Evolutionary conservation across 805 yeast genomes (phyloP).

Genomic region (Yamadazyma philogaea): DNA sequence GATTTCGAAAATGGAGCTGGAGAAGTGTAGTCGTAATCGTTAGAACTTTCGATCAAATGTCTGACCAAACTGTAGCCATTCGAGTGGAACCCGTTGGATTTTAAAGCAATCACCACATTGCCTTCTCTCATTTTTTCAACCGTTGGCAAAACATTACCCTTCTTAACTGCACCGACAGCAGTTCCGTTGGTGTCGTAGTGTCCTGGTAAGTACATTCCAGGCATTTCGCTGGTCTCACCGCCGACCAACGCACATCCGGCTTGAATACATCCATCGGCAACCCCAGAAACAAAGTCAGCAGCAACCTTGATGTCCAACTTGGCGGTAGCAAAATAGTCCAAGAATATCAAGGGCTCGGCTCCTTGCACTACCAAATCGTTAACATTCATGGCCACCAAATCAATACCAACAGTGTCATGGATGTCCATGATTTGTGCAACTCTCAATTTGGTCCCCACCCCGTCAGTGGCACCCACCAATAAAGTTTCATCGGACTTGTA

Average conservation of each 20-base stretch:
- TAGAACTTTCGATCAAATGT: constrained; percentile 77
- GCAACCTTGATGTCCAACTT: constrained; percentile 82
- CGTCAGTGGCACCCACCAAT: constrained; percentile 96
- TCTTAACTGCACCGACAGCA: constrained; percentile 93
- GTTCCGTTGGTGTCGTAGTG: constrained; percentile 99
- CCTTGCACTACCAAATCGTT: constrained; percentile 98
- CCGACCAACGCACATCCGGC: constrained; percentile 98
- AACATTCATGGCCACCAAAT: constrained; percentile 98
- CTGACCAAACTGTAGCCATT: constrained; percentile 95
- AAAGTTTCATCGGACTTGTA: constrained; percentile 75
- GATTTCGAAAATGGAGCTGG: constrained; percentile 79
- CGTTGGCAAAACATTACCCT: constrained; percentile 70
- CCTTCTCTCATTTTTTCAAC: constrained; percentile 67
- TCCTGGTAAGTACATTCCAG: constrained; percentile 93
- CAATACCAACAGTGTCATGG: constrained; percentile 98
- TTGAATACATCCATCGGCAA: constrained; percentile 90
- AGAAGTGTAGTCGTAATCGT: constrained; percentile 68
- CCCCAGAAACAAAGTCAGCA: constrained; percentile 87
- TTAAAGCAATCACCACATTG: constrained; percentile 80
- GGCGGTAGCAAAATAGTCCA: constrained; percentile 96
- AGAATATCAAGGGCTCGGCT: constrained; percentile 93
- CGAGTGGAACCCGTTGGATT: constrained; percentile 92
- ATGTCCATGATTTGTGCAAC: constrained; percentile 86
- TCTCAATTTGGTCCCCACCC: constrained; percentile 96
- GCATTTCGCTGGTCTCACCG: constrained; percentile 99